Base-by-base conservation (phyloP, 2,329 filamentous ascomycete species). In the Aureobasidium melanogenum region DNA sequence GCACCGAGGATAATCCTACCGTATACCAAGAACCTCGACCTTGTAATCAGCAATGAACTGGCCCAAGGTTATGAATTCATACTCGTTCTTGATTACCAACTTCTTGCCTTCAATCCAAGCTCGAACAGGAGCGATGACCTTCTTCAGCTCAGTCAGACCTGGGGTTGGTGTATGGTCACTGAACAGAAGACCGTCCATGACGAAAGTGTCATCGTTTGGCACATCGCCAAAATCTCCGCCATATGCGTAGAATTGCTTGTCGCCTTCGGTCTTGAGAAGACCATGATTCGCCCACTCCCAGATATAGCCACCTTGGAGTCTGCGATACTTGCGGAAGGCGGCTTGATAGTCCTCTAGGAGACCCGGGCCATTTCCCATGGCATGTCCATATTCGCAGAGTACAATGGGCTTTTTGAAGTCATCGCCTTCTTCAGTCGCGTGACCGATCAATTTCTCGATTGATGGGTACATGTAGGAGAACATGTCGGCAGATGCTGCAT, bases 361-460 rank as follows among this genome's bases (percentile, higher is more conserved):
- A 1, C 88, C 87, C 0, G 88, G 88, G 0, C 86, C 87, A 66
- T 89, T 90, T 6, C 88, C 88, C 87, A 90, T 89, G 1, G 88
- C 86, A 67, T 82, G 80, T 0, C 74, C 77, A 62, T 78, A 83
- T 66, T 83, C 80, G 63, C 80, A 82, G 4, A 80, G 76, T 1
- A 88, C 74, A 1, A 88, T 73, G 0, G 84, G 84, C 71, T 88
- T 74, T 51, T 67, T 71, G 61, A 3, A 61, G 46, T 62, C 66
- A 67, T 71, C 62, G 36, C 71, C 61, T 41, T 76, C 70, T 44
- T 75, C 71, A 24, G 74, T 69, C 2, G 74, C 76, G 60, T 83
- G 76, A 15, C 74, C 71, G 43, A 79, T 72, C 17, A 87, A 76
- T 0, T 79, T 73, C 1, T 82, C 76, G 9, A 86, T 73, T 0